Conservation (phyloP, 768 basidiomycete species). For the Termitomyces sp. region DNA sequence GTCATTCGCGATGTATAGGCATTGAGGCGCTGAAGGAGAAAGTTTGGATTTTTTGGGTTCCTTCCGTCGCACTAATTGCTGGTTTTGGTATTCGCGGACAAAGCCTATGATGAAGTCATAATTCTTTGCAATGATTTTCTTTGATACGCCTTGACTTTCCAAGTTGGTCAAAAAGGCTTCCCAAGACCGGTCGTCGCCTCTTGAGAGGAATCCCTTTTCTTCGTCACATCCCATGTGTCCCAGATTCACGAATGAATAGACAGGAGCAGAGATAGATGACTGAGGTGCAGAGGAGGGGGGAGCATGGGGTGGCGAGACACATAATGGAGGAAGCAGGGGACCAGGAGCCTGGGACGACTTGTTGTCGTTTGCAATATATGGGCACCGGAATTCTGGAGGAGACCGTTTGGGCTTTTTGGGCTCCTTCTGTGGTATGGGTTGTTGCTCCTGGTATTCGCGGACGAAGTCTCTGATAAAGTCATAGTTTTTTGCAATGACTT, state of each 20-base stretch:
- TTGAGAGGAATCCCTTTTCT: slow-evolving; percentile 81
- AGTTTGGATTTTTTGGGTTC: slow-evolving; percentile 37
- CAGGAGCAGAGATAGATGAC: slow-evolving; percentile 83
- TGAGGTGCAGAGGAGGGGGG: slow-evolving; percentile 24
- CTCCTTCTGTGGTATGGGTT: slow-evolving; percentile 25
- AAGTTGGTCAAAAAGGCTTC: slow-evolving; percentile 63
- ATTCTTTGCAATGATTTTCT: slow-evolving; percentile 66
- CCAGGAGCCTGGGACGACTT: slow-evolving; percentile 16
- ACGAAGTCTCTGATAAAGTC: slow-evolving; percentile 88
- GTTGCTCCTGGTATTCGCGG: slow-evolving; percentile 38
- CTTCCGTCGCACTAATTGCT: slow-evolving; percentile 21
- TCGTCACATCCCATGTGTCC: slow-evolving; percentile 94
- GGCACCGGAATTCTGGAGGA: slow-evolving; percentile 27
- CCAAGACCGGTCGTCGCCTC: slow-evolving; percentile 91
- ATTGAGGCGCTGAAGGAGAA: slow-evolving; percentile 50
- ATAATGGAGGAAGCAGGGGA: too few relatives aligned
- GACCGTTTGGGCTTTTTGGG: slow-evolving; percentile 38
- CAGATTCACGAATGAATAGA: slow-evolving; percentile 79
- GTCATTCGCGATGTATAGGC: slow-evolving; percentile 28
- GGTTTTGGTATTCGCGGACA: slow-evolving; percentile 27
- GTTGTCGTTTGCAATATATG: slow-evolving; percentile 24
- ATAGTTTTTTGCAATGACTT: slow-evolving; percentile 71
- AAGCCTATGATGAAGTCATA: slow-evolving; percentile 89
- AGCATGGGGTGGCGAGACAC: slow-evolving; percentile 13
- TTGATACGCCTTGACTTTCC: slow-evolving; percentile 57